phyloP scores from a whole-genome alignment of 2,329 filamentous ascomycete species.

The Ceratocystis cubensis region DNA sequence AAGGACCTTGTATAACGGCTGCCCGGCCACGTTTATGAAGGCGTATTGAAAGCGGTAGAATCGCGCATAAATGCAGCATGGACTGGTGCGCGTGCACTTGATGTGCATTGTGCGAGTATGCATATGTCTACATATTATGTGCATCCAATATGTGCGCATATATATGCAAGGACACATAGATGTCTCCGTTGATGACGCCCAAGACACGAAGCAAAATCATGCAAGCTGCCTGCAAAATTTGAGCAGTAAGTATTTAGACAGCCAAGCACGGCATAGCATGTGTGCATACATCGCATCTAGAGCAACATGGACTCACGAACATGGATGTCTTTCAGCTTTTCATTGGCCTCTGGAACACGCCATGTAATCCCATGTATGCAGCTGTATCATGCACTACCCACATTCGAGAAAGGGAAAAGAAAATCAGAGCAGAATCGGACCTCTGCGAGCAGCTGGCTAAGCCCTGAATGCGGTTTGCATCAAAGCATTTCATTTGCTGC shows the following conservation, averaged over 20 bases:
- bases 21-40: too few relatives aligned
- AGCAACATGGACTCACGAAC: not conserved
- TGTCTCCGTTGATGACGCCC: not conserved
- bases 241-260: not conserved
- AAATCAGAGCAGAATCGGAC: not conserved
- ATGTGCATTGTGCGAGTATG: not conserved
- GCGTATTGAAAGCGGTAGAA: too few relatives aligned
- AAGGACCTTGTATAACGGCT: not conserved
- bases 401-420: not conserved
- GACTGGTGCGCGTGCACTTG: too few relatives aligned
- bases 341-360: not conserved
- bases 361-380: conserved; percentile 1
- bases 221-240: not conserved
- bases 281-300: not conserved
- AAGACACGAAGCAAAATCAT: not conserved
- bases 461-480: not conserved
- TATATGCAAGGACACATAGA: not conserved
- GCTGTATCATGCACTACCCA: not conserved
- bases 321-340: conserved; percentile 6
- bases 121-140: not conserved
- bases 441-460: not conserved
- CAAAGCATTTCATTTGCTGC: not conserved
- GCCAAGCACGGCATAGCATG: not conserved
- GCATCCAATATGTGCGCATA: not conserved
- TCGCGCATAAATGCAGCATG: too few relatives aligned